phyloP scores from a whole-genome alignment of 1,284 basidiomycete genomes.

The Apiotrichum mycotoxinovorans region DNA sequence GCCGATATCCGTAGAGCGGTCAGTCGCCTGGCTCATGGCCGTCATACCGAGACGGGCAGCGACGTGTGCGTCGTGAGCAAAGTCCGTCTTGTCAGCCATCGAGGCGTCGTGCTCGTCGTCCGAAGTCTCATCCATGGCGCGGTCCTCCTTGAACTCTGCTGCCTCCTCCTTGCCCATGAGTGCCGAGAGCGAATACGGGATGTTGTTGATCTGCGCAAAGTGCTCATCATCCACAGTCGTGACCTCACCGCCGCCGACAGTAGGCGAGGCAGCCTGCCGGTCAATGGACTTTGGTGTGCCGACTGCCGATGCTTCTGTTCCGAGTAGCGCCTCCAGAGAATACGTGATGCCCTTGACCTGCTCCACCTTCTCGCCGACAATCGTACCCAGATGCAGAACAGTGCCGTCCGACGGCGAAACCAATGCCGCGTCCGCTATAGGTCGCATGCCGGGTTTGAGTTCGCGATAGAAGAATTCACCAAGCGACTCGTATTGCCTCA shows the following conservation, averaged over 20 bases:
- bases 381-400: conserved; percentile 87
- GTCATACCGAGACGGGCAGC: conserved; percentile 43
- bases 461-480: conserved; percentile 94
- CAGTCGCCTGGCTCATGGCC: conserved; percentile 55
- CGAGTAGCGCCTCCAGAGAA: conserved; percentile 86
- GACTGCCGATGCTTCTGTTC: conserved; percentile 52
- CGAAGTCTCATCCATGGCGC: conserved; percentile 7
- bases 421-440: conserved; percentile 72
- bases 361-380: conserved; percentile 76
- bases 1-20: conserved; percentile 51
- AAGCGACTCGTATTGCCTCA: conserved; percentile 73
- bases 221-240: conserved; percentile 60
- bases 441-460: conserved; percentile 75
- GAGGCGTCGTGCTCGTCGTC: conserved; percentile 40
- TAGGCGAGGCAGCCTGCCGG: conserved; percentile 33
- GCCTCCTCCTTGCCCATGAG: conserved; percentile 58
- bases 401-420: conserved; percentile 92
- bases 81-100: conserved; percentile 45
- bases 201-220: conserved; percentile 96
- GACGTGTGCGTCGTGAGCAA: conserved; percentile 61
- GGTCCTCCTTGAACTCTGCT: conserved; percentile 22
- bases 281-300: conserved; percentile 22
- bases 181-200: conserved; percentile 86
- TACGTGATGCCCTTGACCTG: conserved; percentile 98
- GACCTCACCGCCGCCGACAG: conserved; percentile 42